Conservation (phyloP, 2,329 filamentous ascomycete species). For the Cytospora piceae region DNA sequence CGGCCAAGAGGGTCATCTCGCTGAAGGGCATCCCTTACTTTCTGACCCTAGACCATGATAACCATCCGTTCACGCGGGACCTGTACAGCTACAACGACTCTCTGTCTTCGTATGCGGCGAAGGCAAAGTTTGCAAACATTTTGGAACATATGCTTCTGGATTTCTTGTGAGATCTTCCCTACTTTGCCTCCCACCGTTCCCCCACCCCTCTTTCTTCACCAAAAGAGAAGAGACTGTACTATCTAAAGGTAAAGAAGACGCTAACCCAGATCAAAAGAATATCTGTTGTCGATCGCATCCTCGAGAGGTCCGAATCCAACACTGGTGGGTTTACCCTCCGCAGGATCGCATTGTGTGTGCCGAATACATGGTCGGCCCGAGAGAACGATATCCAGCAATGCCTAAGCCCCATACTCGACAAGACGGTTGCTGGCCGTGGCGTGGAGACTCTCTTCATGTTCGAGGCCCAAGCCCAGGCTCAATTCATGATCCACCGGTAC, state of each 20-base stretch:
- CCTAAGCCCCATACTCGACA: constrained; percentile 10
- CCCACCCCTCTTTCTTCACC: neutral
- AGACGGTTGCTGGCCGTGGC: neutral
- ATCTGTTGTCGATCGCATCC: neutral
- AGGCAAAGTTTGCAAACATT: neutral
- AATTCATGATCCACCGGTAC: constrained; percentile 1
- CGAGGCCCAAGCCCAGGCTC: constrained; percentile 13
- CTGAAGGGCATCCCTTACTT: constrained; percentile 17
- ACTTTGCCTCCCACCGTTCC: neutral
- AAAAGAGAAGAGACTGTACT: neutral
- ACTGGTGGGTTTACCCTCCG: neutral
- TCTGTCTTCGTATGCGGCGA: neutral
- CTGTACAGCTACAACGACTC: constrained; percentile 6
- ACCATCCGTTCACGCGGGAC: constrained; percentile 1
- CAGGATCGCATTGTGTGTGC: constrained; percentile 4
- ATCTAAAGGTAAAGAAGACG: neutral
- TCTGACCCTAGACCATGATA: neutral
- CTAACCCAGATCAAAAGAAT: neutral
- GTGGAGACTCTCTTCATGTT: constrained; percentile 3
- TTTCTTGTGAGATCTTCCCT: neutral
- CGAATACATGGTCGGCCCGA: constrained; percentile 15
- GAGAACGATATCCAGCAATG: constrained; percentile 16
- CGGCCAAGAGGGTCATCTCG: neutral
- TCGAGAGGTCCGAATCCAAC: neutral
- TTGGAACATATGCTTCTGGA: neutral